Evolutionary conservation across 345 rosid species (phyloP), one percentile per base, ranked within the genome.

Genomic region (Physaria fendleri): DNA sequence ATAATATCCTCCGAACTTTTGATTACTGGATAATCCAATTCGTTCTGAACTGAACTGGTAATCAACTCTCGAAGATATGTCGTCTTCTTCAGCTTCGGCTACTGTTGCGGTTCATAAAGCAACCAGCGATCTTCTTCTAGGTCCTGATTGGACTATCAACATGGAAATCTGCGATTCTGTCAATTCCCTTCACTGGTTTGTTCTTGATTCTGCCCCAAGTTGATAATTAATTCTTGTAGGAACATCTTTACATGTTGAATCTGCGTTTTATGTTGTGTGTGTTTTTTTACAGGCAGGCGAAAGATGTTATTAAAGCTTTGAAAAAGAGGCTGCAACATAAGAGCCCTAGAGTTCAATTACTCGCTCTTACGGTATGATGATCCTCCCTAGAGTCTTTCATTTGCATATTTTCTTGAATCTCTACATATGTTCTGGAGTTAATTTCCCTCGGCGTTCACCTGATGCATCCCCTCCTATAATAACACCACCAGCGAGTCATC

Each of bases 91-190:
- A 10, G 69, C 85, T 30, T 78, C 95, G 30, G 96, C 96, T 6
- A 52, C 82, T 10, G 94, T 87, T 15, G 88, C 95, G 12, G 96
- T 93, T 56, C 96, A 93, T 34, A 93, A 93, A 73, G 99, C 97
- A 13, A 89, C 97, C 13, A 85, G 96, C 78, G 90, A 89, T 69
- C 95, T 89, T 69, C 69, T 93, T 5, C 71, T 77, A 28, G 79
- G 74, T 68, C 97, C 97, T 49, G 97, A 93, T 76, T 93, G 97
- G 97, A 85, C 95, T 23, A 84, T 87, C 66, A 89, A 93, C 75
- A 89, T 93, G 66, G 87, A 87, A 78, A 93, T 93, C 47, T 93
- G 99, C 43, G 97, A 93, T 75, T 81, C 83, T 20, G 69, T 85
- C 44, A 93, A 93, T 77, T 79, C 94, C 5, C 73, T 77, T 65